These are phyloP conservation scores for Colletotrichum spinosum DNA, from an alignment of 2,329 filamentous ascomycete species.

Conservation along the genomic window DNA sequence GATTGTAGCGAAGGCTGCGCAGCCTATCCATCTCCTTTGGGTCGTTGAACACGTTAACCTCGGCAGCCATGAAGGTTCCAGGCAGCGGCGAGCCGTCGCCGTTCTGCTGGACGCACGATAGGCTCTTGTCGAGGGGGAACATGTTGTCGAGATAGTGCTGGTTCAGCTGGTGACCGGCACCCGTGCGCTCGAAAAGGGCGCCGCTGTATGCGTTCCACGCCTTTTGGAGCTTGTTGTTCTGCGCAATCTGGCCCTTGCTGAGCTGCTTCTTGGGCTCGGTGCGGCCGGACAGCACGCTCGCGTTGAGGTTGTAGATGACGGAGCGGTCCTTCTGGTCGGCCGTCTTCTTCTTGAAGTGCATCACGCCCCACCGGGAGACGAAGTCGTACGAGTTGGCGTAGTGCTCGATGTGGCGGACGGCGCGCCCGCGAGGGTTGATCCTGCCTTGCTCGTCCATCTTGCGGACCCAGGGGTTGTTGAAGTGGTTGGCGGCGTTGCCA, in stretches of 20 bases:
- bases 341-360: constrained; percentile 65
- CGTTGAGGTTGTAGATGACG: constrained; percentile 11
- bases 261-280: constrained; percentile 44
- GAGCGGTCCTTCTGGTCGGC: constrained; percentile 52
- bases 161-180: constrained; percentile 68
- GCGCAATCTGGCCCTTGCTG: constrained; percentile 7
- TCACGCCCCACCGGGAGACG: constrained; percentile 78
- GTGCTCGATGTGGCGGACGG: constrained; percentile 81
- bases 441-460: constrained; percentile 49
- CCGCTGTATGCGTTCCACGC: constrained; percentile 70
- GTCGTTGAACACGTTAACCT: constrained; percentile 28
- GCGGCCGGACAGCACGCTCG: constrained; percentile 33
- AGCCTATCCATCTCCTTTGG: constrained; percentile 18
- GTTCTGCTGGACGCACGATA: constrained; percentile 28
- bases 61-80: constrained; percentile 20
- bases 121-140: constrained; percentile 56
- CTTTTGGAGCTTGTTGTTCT: constrained; percentile 18
- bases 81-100: constrained; percentile 18
- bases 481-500: constrained; percentile 82
- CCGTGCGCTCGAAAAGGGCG: constrained; percentile 67
- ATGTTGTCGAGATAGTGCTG: constrained; percentile 73
- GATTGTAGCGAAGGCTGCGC: constrained; percentile 6
- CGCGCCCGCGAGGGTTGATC: constrained; percentile 53
- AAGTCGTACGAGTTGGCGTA: constrained; percentile 82
- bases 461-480: constrained; percentile 76